Percentiles rank a stretch among this genome's conserved stretches.
Evolutionary conservation across 73 alveolate species (phyloP).

Genomic region (Stentor coeruleus): DNA sequence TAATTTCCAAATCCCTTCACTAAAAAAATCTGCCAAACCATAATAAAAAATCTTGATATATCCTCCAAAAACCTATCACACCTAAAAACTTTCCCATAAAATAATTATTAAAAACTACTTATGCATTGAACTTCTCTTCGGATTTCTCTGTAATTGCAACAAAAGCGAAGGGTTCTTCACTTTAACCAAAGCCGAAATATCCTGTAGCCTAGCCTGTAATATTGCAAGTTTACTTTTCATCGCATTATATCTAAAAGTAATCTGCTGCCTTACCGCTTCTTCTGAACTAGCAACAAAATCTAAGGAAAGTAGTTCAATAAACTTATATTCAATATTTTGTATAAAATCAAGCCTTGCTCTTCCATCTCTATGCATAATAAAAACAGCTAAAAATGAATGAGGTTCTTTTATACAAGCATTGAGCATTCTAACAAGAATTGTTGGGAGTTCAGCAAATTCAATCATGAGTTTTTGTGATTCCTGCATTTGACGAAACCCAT

Average conservation of each 20-base stretch:
- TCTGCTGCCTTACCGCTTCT: conserved; percentile 78
- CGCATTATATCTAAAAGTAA: conserved; percentile 83
- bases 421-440: conserved; percentile 72
- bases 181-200: conserved; percentile 59
- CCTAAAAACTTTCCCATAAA: too few species aligned
- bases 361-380: conserved; percentile 83
- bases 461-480: conserved; percentile 72
- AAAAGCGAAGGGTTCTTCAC: conserved; percentile 79
- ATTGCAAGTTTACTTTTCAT: conserved; percentile 72
- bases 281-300: conserved; percentile 74
- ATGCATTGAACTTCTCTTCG: too few species aligned
- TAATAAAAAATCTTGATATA: too few species aligned
- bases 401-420: conserved; percentile 78
- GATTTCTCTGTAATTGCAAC: conserved; percentile 69
- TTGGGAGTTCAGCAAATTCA: conserved; percentile 69
- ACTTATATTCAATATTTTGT: conserved; percentile 78
- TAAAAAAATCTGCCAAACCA: too few species aligned
- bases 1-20: too few species aligned
- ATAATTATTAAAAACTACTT: too few species aligned
- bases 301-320: conserved; percentile 72
- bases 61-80: too few species aligned
- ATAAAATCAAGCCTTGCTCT: conserved; percentile 82
- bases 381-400: conserved; percentile 80
- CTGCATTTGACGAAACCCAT: conserved; percentile 29
- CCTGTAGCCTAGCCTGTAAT: conserved; percentile 75